A percentile compares a stretch with the other conserved stretches of the same genome.
These are phyloP conservation scores for Fusarium longipes DNA, from an alignment of 2,329 filamentous ascomycete species.

Conservation along the genomic window DNA sequence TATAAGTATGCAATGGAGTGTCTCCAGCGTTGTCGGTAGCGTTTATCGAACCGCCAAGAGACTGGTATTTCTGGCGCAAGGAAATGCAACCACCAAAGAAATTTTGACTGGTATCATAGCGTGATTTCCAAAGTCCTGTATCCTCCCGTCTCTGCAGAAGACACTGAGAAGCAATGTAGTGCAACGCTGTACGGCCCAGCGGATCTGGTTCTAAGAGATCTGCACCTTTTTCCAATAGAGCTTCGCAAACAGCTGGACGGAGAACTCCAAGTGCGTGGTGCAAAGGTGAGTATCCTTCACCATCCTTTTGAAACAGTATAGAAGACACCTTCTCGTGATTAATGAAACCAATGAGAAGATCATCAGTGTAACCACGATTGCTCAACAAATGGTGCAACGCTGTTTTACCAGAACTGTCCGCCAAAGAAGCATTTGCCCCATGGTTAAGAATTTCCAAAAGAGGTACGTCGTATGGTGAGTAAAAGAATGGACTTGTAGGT, in stretches of 20 bases:
- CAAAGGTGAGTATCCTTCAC: slow-evolving; percentile 17
- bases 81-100: slow-evolving; percentile 16
- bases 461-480: neutral
- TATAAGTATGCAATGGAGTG: slow-evolving; percentile 25
- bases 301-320: slow-evolving; percentile 15
- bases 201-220: slow-evolving; percentile 25
- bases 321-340: slow-evolving; percentile 21
- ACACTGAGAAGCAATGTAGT: slow-evolving; percentile 33
- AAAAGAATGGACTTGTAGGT: neutral
- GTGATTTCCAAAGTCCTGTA: neutral
- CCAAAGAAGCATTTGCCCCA: slow-evolving; percentile 26
- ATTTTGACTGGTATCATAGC: neutral
- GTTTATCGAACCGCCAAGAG: slow-evolving; percentile 30
- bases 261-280: slow-evolving; percentile 28
- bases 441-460: slow-evolving; percentile 26
- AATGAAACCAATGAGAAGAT: slow-evolving; percentile 27
- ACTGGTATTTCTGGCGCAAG: slow-evolving; percentile 22
- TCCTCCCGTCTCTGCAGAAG: neutral
- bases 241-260: slow-evolving; percentile 29
- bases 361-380: slow-evolving; percentile 23
- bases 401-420: slow-evolving; percentile 31
- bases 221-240: slow-evolving; percentile 29
- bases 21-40: slow-evolving; percentile 24
- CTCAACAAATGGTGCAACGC: slow-evolving; percentile 38
- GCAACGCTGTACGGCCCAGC: slow-evolving; percentile 25